Conservation (phyloP, 1,284 basidiomycete genomes). For the Malassezia nana region DNA sequence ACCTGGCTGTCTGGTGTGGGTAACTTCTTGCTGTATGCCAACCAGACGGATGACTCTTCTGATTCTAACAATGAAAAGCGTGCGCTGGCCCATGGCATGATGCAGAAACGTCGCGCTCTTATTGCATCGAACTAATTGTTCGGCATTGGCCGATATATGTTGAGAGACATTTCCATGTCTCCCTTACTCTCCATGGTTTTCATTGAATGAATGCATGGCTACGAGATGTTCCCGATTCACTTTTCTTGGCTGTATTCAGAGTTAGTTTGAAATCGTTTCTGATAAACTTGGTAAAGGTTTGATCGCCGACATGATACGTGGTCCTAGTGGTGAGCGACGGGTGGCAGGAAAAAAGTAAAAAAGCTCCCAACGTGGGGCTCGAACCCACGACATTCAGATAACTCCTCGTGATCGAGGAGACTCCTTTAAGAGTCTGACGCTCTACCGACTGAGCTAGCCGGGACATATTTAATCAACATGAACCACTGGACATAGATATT, state of each 20-base stretch:
- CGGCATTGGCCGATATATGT: neutral
- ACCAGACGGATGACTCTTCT: neutral
- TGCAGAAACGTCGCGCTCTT: neutral
- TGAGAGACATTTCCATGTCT: neutral
- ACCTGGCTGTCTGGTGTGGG: conserved; percentile 2
- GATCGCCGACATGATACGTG: no score
- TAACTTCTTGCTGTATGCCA: neutral
- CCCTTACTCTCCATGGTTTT: neutral
- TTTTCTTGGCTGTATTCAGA: neutral
- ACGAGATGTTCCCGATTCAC: neutral
- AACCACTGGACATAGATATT: neutral
- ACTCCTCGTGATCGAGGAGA: conserved; percentile 15
- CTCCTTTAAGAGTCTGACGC: conserved; percentile 46
- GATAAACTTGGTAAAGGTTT: neutral
- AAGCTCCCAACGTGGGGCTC: conserved; percentile 46
- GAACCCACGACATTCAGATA: conserved; percentile 47
- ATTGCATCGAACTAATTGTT: neutral
- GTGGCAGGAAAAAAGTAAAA: conserved; percentile 12
- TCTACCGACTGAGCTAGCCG: conserved; percentile 50
- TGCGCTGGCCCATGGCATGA: neutral
- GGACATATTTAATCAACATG: conserved; percentile 18
- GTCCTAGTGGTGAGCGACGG: no score
- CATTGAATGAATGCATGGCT: neutral
- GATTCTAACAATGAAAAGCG: neutral
- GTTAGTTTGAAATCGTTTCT: neutral